Conservation (phyloP, 2,329 filamentous ascomycete species). For the Alternaria sp. region DNA sequence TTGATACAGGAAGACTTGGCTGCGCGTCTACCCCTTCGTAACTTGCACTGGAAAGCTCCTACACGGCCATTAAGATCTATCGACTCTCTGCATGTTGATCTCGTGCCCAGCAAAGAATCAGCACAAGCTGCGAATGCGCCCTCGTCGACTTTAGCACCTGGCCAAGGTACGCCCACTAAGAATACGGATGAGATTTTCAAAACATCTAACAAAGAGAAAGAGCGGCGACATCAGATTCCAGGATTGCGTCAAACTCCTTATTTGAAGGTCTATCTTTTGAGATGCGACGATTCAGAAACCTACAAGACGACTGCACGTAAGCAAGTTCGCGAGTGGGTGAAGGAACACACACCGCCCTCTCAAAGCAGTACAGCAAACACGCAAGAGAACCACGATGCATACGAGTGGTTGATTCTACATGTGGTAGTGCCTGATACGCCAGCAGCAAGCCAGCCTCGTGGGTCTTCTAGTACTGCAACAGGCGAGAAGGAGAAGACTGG, state of each 20-base stretch:
- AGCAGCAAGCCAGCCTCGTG: slow-evolving; percentile 79
- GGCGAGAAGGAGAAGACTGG: slow-evolving; percentile 72
- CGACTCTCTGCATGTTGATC: slow-evolving; percentile 87
- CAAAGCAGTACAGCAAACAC: slow-evolving; percentile 67
- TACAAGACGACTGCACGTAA: slow-evolving; percentile 84
- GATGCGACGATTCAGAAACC: slow-evolving; percentile 93
- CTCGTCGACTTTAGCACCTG: slow-evolving; percentile 31
- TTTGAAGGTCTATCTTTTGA: slow-evolving; percentile 85
- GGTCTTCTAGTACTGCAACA: slow-evolving; percentile 58
- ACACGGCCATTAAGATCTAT: slow-evolving; percentile 91
- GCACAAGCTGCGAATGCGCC: slow-evolving; percentile 43
- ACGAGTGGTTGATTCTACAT: slow-evolving; percentile 93
- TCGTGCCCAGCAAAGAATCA: slow-evolving; percentile 69
- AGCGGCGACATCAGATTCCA: slow-evolving; percentile 90
- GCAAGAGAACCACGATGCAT: slow-evolving; percentile 94
- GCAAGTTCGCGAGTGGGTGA: slow-evolving; percentile 90
- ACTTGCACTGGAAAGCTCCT: slow-evolving; percentile 97
- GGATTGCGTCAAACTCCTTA: slow-evolving; percentile 93
- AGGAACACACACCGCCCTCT: slow-evolving; percentile 68
- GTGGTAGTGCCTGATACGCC: slow-evolving; percentile 87
- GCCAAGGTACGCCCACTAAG: slow-evolving; percentile 30
- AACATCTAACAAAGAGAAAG: slow-evolving; percentile 49
- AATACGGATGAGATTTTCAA: slow-evolving; percentile 41
- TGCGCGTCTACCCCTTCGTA: slow-evolving; percentile 81
- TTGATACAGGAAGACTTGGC: slow-evolving; percentile 80